Evolutionary conservation across 345 rosid species (phyloP), one percentile per base, ranked within the genome.

Genomic region (Salix viminalis): DNA sequence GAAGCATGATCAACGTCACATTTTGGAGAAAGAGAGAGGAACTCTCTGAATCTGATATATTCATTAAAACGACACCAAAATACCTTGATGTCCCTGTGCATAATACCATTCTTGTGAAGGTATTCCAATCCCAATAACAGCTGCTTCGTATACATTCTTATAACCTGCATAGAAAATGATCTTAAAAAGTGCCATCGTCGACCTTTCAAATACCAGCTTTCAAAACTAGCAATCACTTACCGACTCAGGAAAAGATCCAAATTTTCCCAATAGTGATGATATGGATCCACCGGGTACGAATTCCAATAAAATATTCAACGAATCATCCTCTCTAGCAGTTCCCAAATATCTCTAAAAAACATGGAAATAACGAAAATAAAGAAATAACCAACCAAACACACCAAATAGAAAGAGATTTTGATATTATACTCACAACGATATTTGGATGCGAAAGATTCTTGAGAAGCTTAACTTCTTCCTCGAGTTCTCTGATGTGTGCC

Each of bases 71-170:
- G 65, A 26, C 6, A 21, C 71, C 15, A 70, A 23, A 61, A 42
- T 74, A 81, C 81, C 81, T 81, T 81, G 64, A 81, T 81, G 71
- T 81, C 84, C 67, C 84, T 77, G 23, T 81, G 84, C 76, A 81
- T 77, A 68, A 81, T 81, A 37, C 78, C 78, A 74, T 81, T 73
- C n/a, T 65, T 70, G 62, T 81, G 84, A 65, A 81, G 81, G 70
- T 81, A 81, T 66, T 74, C 84, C 48, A 81, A 62, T 30, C 84
- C 84, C 65, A 81, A 34, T 7, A 81, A 65, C 26, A 81, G 72
- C 52, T 81, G 84, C 66, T 81, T 81, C 4, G 84, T 81, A 48
- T 81, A 81, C 84, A 77, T 81, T 74, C 76, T 44, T 70, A 81
- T 77, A 41, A 81, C 84, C 84, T 81, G 76, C 69, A 39, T 15